Percentiles rank a stretch among this genome's conserved stretches.
These are phyloP conservation scores for Simplicillium sp. DNA, from an alignment of 2,329 filamentous ascomycete genomes.

Conservation along the genomic window DNA sequence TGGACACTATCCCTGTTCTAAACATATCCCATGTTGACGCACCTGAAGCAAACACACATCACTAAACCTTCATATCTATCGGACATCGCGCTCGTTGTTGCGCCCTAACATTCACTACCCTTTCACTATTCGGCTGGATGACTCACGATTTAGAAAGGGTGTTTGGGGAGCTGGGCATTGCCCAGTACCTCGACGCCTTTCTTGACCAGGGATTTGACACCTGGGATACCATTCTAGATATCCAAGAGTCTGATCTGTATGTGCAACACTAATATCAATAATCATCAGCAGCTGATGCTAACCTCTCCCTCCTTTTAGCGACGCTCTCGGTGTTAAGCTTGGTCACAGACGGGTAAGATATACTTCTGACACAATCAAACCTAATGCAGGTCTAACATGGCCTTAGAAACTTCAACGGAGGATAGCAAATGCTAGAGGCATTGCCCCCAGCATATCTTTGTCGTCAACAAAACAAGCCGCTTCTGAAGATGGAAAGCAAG, in stretches of 20 bases:
- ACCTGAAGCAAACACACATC: no score
- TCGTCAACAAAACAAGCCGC: slow-evolving; percentile 34
- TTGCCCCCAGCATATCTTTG: slow-evolving; percentile 45
- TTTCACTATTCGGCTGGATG: slow-evolving; percentile 27
- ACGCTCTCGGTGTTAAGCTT: slow-evolving; percentile 66
- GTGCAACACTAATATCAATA: slow-evolving; percentile 17
- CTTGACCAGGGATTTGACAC: slow-evolving; percentile 74
- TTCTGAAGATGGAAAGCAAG: slow-evolving; percentile 44
- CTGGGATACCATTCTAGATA: slow-evolving; percentile 76
- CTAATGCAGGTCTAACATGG: no score
- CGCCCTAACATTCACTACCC: no score
- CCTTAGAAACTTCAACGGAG: slow-evolving; percentile 72
- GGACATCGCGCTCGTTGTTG: no score
- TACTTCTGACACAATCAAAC: slow-evolving; percentile 2
- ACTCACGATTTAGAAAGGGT: slow-evolving; percentile 53
- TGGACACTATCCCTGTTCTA: no score
- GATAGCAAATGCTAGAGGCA: slow-evolving; percentile 64
- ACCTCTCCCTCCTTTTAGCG: slow-evolving; percentile 34
- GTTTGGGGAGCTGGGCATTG: slow-evolving; percentile 67
- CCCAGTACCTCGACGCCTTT: slow-evolving; percentile 66
- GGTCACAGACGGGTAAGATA: slow-evolving; percentile 65
- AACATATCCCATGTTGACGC: no score
- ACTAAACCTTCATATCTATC: no score
- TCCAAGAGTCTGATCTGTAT: slow-evolving; percentile 75
- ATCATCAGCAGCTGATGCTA: neutral